Base-by-base conservation (phyloP, 805 yeast genomes). In the Maudiozyma turicensis region DNA sequence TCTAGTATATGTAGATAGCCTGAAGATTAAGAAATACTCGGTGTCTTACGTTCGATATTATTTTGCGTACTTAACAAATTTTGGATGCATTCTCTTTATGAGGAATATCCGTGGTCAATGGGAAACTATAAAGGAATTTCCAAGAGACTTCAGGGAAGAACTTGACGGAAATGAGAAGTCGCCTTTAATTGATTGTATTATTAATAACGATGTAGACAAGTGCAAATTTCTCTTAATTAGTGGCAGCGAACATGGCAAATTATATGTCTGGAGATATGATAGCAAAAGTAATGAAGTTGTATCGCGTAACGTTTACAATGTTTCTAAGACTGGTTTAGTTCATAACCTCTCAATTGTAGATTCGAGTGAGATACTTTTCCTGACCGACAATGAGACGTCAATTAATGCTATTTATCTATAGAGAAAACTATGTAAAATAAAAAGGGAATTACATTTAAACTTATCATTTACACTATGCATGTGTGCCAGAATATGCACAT, bases 181-280 rank as follows among this genome's bases (percentile, higher is more conserved):
- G 15, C 50, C 57, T 2, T 47, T 47, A 20, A 42, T 58, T 15
- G 53, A 60, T 40, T 57, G 61, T 44, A 34, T 47, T 11, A 39
- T 57, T 7, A 31, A 14, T 5, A 8, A 35, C 8, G 40, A n/a
- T 45, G 37, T 40, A 30, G 33, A 49, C 8, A 32, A 33, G 2
- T 44, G 51, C 42, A 31, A 37, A 28, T 34, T 54, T n/a, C 9
- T n/a, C 9, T 51, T 60, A 8, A 38, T 48, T 2, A 41, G 55
- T 45, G 61, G 64, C 5, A 59, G 63, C 44, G 60, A 58, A 45
- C 14, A 46, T 29, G 59, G 59, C 2, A 48, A 50, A 35, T 9
- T 58, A 6, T 54, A 50, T 43, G 14, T 35, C 28, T 60, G 63
- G 62, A 31, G 43, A 2, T 54, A 50, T 35, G 47, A 60, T 40